Base-by-base conservation (phyloP, 345 rosid genomes). In the Turritis glabra region DNA sequence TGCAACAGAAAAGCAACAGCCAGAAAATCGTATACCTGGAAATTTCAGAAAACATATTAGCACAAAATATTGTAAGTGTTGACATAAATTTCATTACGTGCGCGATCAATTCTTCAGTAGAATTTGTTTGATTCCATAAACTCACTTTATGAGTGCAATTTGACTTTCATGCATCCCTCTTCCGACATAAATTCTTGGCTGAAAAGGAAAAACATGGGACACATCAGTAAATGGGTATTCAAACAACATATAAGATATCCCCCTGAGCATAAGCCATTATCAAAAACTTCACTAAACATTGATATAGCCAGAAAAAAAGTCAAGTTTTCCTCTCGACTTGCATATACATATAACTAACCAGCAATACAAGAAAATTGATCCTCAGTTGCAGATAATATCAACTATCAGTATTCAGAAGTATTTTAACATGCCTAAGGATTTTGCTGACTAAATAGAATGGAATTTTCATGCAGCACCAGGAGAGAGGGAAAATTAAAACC, bases 101-200 rank as follows among this genome's bases (percentile, higher is more conserved):
- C 23, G 12, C 23, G 12, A 58, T 56, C 19, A 46, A 17, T 51
- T 51, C 33, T 55, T 52, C 50, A 52, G 11, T n/a, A 57, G 26
- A 51, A 25, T 40, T 57, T 69, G 50, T 65, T 50, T 62, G 37
- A 41, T 55, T 60, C 67, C 22, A 5, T 13, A 54, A 53, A 88
- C 97, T 84, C 79, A 94, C 98, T 94, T 94, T 51, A 94, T 64
- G 52, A 94, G 92, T 63, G 95, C 62, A 82, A 90, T 84, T 75
- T 91, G 98, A 69, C 98, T 94, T 82, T 94, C 98, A 81, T 94
- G 98, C 98, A 94, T 91, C 72, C 98, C 98, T 80, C 98, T 87
- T 41, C 98, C 98, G 52, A 94, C 77, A 65, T 91, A 94, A 67
- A 91, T 84, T 82, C 98, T 86, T 65, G 97, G 98, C 97, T 94